These are phyloP conservation scores for Talaromyces proteolyticus DNA, from an alignment of 495 filamentous ascomycete species.

Conservation along the genomic window DNA sequence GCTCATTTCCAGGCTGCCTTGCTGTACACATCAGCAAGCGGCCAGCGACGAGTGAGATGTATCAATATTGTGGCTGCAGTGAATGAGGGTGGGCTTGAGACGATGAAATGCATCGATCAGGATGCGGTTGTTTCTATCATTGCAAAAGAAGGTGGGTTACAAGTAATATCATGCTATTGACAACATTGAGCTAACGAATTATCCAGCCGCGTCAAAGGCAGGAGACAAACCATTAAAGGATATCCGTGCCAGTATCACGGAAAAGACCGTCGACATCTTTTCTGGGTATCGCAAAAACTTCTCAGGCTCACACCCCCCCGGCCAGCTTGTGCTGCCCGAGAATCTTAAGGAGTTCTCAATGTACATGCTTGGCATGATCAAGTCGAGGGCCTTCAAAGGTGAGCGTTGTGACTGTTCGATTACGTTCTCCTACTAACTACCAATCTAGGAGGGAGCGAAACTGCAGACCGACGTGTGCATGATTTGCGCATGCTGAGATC, in stretches of 20 bases:
- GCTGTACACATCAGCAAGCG: conserved; percentile 87
- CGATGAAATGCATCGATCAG: conserved; percentile 89
- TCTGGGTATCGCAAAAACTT: conserved; percentile 90
- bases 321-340: conserved; percentile 92
- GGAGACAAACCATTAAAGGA: conserved; percentile 79
- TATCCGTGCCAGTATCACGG: conserved; percentile 73
- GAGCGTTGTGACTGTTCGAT: conserved; percentile 3
- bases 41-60: conserved; percentile 87
- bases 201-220: conserved; percentile 68
- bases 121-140: conserved; percentile 84
- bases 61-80: conserved; percentile 90
- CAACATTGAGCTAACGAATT: neutral
- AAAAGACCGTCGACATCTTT: conserved; percentile 93
- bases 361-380: conserved; percentile 92
- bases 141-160: conserved; percentile 69
- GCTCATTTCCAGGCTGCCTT: conserved; percentile 96
- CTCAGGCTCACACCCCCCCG: conserved; percentile 78
- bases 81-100: conserved; percentile 74
- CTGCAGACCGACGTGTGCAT: conserved; percentile 85
- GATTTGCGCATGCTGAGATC: conserved; percentile 86
- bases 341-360: conserved; percentile 95
- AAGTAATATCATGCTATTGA: neutral
- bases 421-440: conserved; percentile 2
- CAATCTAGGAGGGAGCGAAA: conserved; percentile 63
- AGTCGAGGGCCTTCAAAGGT: conserved; percentile 90